Conservation (phyloP, 2,329 filamentous ascomycete genomes). For the Microcyclospora pomicola region DNA sequence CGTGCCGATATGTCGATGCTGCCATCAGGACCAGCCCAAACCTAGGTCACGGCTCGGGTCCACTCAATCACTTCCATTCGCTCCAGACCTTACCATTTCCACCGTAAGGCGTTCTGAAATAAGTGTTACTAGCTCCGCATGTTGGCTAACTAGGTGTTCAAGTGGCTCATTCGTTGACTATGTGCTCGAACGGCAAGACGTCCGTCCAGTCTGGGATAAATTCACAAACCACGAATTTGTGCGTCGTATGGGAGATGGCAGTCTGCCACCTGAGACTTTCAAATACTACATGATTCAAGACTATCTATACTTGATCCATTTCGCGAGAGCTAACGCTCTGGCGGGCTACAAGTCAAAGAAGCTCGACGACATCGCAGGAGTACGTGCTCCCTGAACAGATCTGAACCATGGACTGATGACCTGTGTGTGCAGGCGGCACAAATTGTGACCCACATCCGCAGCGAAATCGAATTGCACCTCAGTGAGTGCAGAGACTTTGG, state of each 20-base stretch:
- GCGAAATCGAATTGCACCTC: constrained; percentile 70
- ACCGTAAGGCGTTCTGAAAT: constrained; percentile 33
- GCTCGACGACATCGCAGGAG: constrained; percentile 57
- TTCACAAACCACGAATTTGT: constrained; percentile 80
- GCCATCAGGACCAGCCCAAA: constrained; percentile 52
- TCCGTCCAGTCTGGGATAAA: constrained; percentile 57
- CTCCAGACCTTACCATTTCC: constrained; percentile 53
- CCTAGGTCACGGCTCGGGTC: constrained; percentile 54
- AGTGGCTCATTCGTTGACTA: constrained; percentile 70
- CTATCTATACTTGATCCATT: constrained; percentile 80
- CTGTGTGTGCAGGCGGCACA: constrained; percentile 39
- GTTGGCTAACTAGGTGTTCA: neutral
- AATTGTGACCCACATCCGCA: constrained; percentile 63
- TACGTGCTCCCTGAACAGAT: constrained; percentile 26
- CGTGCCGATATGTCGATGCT: constrained; percentile 57
- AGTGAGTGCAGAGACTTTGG: constrained; percentile 73
- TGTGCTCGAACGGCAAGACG: constrained; percentile 58
- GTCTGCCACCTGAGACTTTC: constrained; percentile 61
- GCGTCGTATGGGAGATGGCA: constrained; percentile 58
- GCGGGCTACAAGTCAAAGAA: constrained; percentile 71
- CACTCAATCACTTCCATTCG: constrained; percentile 68
- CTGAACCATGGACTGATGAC: neutral
- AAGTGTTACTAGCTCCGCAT: neutral
- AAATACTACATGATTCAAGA: constrained; percentile 85
- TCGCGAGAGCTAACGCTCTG: constrained; percentile 72